These are phyloP conservation scores for Penicillium fimorum DNA, from an alignment of 495 filamentous ascomycete species.

Conservation along the genomic window DNA sequence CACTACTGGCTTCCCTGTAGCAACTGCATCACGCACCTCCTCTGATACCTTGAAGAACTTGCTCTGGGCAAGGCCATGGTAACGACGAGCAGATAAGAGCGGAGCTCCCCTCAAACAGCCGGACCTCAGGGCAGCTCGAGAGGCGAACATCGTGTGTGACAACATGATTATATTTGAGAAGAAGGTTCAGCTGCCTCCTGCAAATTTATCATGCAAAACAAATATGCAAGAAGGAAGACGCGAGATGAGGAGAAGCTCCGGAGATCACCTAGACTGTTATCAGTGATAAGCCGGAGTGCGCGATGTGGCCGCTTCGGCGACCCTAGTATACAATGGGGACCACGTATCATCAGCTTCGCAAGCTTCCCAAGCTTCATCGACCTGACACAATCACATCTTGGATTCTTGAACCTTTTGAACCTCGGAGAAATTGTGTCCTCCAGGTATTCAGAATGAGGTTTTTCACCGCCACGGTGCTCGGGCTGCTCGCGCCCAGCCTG, in stretches of 20 bases:
- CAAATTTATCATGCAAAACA: not conserved
- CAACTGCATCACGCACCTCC: slow-evolving; percentile 75
- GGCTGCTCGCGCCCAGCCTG: slow-evolving; percentile 40
- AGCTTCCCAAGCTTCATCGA: slow-evolving; percentile 16
- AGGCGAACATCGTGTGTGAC: slow-evolving; percentile 31
- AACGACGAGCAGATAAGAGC: slow-evolving; percentile 21
- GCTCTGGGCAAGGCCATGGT: slow-evolving; percentile 41
- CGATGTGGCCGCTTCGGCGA: slow-evolving; percentile 37
- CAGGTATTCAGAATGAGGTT: slow-evolving; percentile 42
- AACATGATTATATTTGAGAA: slow-evolving; percentile 2
- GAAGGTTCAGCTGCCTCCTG: not conserved
- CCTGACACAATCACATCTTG: slow-evolving; percentile 17
- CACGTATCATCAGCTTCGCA: slow-evolving; percentile 42
- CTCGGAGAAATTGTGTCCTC: slow-evolving; percentile 29
- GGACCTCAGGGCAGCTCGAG: slow-evolving; percentile 27
- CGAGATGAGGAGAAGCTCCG: slow-evolving; percentile 29
- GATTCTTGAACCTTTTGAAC: slow-evolving; percentile 22
- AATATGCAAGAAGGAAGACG: slow-evolving; percentile 16
- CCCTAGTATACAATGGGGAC: slow-evolving; percentile 45
- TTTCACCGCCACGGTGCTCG: slow-evolving; percentile 42
- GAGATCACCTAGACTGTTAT: slow-evolving; percentile 18
- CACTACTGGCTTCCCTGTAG: slow-evolving; percentile 73
- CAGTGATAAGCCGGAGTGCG: slow-evolving; percentile 36
- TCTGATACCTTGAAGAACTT: slow-evolving; percentile 72
- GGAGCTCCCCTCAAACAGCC: slow-evolving; percentile 17